Conservation (phyloP, 108 stramenopile genomes). For the Poteriospumella lacustris region DNA sequence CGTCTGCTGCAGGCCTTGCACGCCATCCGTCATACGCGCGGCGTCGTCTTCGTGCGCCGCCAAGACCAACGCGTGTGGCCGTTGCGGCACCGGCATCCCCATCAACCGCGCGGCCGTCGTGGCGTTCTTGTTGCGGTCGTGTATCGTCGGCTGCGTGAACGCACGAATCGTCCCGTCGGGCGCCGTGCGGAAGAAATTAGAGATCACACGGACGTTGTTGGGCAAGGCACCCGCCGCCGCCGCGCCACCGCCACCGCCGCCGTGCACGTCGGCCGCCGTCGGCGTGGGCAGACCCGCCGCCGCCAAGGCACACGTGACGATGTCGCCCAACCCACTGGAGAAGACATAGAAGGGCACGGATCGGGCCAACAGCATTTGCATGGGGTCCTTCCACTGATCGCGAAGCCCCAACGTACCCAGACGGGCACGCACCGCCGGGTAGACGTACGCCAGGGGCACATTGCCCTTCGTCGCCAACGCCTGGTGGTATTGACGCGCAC, state of each 20-base stretch:
- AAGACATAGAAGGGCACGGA: slow-evolving; percentile 28
- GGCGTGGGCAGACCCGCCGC: not conserved
- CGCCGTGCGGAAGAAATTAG: slow-evolving; percentile 27
- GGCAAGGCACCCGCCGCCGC: not conserved
- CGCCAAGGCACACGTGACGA: slow-evolving; percentile 12
- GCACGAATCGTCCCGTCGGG: slow-evolving; percentile 30
- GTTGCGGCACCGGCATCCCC: slow-evolving; percentile 22
- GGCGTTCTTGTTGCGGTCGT: slow-evolving; percentile 20
- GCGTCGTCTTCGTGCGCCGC: slow-evolving; percentile 21
- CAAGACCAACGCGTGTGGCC: not conserved
- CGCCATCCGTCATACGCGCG: slow-evolving; percentile 15
- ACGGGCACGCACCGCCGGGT: too few relatives aligned
- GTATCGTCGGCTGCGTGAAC: slow-evolving; percentile 17
- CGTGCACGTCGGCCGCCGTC: not conserved
- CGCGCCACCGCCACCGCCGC: too few relatives aligned
- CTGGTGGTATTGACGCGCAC: too few relatives aligned
- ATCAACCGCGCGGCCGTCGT: too few relatives aligned
- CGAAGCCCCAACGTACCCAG: slow-evolving; percentile 22
- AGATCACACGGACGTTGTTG: slow-evolving; percentile 21
- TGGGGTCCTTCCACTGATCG: not conserved
- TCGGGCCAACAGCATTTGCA: not conserved
- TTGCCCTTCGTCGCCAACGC: too few relatives aligned
- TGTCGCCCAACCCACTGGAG: slow-evolving; percentile 30
- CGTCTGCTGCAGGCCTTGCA: not conserved
- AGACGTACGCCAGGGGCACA: too few relatives aligned